Evolutionary conservation across 1,139 yeast species (phyloP).

Genomic region (Candida tetrigidarum): DNA sequence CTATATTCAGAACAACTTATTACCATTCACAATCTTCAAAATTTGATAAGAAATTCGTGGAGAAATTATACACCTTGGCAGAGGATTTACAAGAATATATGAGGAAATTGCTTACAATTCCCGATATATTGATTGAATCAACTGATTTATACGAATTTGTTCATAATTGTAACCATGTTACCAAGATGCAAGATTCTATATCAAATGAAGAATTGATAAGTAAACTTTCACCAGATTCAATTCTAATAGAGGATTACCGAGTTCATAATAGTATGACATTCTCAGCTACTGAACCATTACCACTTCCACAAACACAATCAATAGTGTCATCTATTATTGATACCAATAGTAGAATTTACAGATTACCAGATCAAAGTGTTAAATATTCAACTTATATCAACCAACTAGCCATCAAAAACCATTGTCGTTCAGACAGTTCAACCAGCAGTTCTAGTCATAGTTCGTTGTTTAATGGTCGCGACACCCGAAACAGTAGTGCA

Average conservation of each 20-base stretch:
- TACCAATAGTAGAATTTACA: conserved; percentile 9
- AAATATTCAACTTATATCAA: conserved; percentile 21
- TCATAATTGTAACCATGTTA: conserved; percentile 4
- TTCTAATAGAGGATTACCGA: conserved; percentile 18
- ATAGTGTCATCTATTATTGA: conserved; percentile 5
- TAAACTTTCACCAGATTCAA: conserved; percentile 26
- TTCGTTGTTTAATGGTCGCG: conserved; percentile 30
- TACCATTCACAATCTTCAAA: conserved; percentile 14
- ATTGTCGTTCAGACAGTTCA: conserved; percentile 18
- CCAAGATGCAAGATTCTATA: conserved; percentile 4
- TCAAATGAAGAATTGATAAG: conserved; percentile 24
- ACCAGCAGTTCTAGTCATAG: conserved; percentile 24
- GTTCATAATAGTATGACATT: conserved; percentile 16
- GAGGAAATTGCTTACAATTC: conserved; percentile 25
- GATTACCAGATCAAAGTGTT: conserved; percentile 11
- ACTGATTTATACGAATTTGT: conserved; percentile 23
- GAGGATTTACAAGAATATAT: conserved; percentile 40
- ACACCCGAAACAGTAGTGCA: conserved; percentile 9
- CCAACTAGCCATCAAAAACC: conserved; percentile 10
- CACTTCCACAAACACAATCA: conserved; percentile 12
- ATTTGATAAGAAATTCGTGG: conserved; percentile 22
- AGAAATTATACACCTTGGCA: conserved; percentile 28
- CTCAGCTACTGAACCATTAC: conserved; percentile 36
- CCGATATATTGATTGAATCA: conserved; percentile 18
- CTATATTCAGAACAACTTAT: conserved; percentile 22